Base-by-base conservation (phyloP, 495 filamentous ascomycete genomes). In the Apiosordaria backusii region DNA sequence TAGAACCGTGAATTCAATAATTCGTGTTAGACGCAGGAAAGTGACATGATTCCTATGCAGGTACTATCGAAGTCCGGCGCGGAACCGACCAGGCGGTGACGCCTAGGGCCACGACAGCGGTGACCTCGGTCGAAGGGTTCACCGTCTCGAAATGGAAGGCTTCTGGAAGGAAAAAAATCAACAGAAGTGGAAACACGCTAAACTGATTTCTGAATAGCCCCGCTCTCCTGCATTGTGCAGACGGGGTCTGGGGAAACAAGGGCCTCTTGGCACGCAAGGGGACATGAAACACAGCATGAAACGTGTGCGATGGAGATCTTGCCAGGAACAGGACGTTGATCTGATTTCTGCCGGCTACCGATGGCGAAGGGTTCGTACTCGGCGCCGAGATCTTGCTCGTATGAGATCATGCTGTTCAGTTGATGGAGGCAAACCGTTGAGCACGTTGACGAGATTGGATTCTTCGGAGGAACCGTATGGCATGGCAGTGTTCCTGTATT, bases 201-300 rank as follows among this genome's bases (percentile, higher is more conserved):
- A 25, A 59, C 57, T 26, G 22, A 59, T 25, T 59, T 18, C 23
- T 59, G 23, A 59, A 15, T 15, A 13, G 26, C 59, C 59, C 59
- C 59, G 16, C 26, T 10, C 16, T 61, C 27, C 59, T 45, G 59
- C 59, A 40, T 61, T 19, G 22, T 59, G 13, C n/a, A 1, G n/a
- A 19, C n/a, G n/a, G 22, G 52, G 52, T n/a, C n/a, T 55, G 57
- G 26, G 57, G 22, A 59, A 59, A 59, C 57, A 59, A 18, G 57
- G 57, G 21, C 21, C 19, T 16, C 53, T 55, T 16, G 53, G 53
- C 53, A 19, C 9, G 53, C 21, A 24, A 59, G 57, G 23, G 23
- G 21, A 25, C 13, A 59, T 59, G 57, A 59, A 59, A 59, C 57
- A 24, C 21, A 59, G 25, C 22, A 59, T 59, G 57, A 59, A 59